Evolutionary conservation across 2,329 filamentous ascomycete genomes (phyloP), one percentile per base, ranked within the genome.

Genomic region (Trichoderma sp.): DNA sequence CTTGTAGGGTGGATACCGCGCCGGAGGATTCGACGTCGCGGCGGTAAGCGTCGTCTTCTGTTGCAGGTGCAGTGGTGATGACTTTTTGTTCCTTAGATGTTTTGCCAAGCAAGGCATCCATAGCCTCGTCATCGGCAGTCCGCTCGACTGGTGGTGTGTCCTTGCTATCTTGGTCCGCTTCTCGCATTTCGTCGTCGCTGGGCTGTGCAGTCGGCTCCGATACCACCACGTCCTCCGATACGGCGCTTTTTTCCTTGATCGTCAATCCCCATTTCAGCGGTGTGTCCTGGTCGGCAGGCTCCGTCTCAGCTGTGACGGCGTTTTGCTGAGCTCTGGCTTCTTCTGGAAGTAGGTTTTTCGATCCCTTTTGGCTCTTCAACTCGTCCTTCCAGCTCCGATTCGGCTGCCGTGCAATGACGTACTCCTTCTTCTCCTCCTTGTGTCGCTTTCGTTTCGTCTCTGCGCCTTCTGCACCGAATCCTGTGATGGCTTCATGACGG

Each of bases 1-100:
- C 93, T 39, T 93, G 92, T 20, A 97, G 84, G 0, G 90, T 93
- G 4, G 94, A 91, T 34, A 89, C 86, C 26, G 94, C 92, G 1
- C 94, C 94, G 1, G 94, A 91, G 30, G 88, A 84, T 13, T 88
- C 85, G 34, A 95, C 87, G 79, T 95, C 93, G 30, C 88, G 87
- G 36, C 85, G 85, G 77, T 94, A 95, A 3, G 90, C 90, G 72
- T 92, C 91, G 74, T 88, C 84, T 75, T 93, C 91, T n/a, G 85
- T 86, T 23, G 68, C 23, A 8, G 62, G 70, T 15, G 85, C 77
- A 4, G 79, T 78, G 71, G 92, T 91, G 17, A 90, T 80, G 13
- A 88, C 82, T 71, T 88, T 78, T 15, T 67, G 59, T 15, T 78
- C 78, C 23, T 80, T 85, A 26, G 81, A 76, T 77, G 75, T 85